Base-by-base conservation (phyloP, 139 green algal species). In the Ulvella scutata region DNA sequence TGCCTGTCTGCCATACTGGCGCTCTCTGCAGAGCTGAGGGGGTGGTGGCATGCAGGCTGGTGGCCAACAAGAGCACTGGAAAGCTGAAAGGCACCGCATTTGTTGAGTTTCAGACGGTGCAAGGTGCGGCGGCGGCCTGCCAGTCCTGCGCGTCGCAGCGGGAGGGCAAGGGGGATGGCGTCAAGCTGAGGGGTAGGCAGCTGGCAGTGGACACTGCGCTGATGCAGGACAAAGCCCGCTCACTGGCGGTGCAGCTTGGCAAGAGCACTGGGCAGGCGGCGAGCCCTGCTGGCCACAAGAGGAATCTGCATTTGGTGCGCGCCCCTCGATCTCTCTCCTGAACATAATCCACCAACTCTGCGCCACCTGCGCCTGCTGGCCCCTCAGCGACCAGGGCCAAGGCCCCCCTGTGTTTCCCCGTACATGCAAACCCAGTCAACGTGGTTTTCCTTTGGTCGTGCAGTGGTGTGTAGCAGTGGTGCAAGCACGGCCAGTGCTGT, bases 41-140 rank as follows among this genome's bases (percentile, higher is more conserved):
- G n/a, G n/a, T n/a, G n/a, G n/a, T n/a, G n/a, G n/a, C 61, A 62
- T 29, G 74, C 77, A 89, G 91, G 72, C 38, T 95, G 37, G 91
- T 96, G 34, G 82, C 91, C 37, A 83, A 96, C 76, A 92, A 92
- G 78, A 60, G 61, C 10, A 88, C 85, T 0, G 82, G 85, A 38
- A 88, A 91, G 82, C 81, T 80, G 72, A 96, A 95, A 73, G 92
- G 92, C 61, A 96, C 87, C 3, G 92, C 92, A 3, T 97, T 96
- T 83, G 89, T 95, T 17, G 91, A 97, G 77, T 97, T 88, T 73
- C 61, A 61, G 34, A 37, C 51, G 7, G 10, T 37, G 1, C 86
- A 77, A 6, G 73, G 33, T 10, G 90, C 90, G 20, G 38, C 76
- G 59, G 79, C 76, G 36, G 88, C 85, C 9, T 86, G 84, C 7